A percentile compares a stretch with the other conserved stretches of the same genome.
Evolutionary conservation across 2,329 filamentous ascomycete species (phyloP).

Genomic region (Venturia oleaginea): DNA sequence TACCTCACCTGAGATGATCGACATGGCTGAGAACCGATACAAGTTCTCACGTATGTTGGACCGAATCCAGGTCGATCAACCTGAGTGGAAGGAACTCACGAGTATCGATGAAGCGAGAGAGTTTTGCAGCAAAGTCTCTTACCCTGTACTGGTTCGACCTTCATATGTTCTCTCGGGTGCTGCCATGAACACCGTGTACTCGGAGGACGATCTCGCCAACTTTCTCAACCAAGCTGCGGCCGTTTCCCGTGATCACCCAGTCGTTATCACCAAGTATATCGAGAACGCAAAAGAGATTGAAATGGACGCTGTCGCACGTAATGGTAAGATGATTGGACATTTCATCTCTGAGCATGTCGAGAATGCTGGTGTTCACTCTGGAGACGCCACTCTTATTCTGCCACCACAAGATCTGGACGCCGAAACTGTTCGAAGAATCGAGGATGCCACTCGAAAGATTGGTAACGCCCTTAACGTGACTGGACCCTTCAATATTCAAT

Average conservation of each 20-base stretch:
- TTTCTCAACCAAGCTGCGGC: constrained; percentile 87
- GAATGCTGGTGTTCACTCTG: constrained; percentile 96
- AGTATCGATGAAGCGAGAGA: constrained; percentile 81
- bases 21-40: constrained; percentile 92
- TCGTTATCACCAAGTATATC: constrained; percentile 99
- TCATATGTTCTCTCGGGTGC: constrained; percentile 96
- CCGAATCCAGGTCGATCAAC: constrained; percentile 88
- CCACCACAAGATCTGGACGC: constrained; percentile 87
- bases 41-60: constrained; percentile 99
- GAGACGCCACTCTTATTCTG: constrained; percentile 89
- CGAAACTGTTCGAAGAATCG: constrained; percentile 83
- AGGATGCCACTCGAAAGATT: constrained; percentile 92
- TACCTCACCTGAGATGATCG: constrained; percentile 98
- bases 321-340: constrained; percentile 84
- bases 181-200: constrained; percentile 99
- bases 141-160: constrained; percentile 88
- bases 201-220: constrained; percentile 78
- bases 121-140: constrained; percentile 83
- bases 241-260: constrained; percentile 89
- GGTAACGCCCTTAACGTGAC: constrained; percentile 90
- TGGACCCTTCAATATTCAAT: constrained; percentile 97
- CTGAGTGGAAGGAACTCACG: constrained; percentile 94
- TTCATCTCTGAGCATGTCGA: constrained; percentile 99
- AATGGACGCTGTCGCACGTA: constrained; percentile 93
- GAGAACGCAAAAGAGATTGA: constrained; percentile 99